Percentiles rank a stretch among this genome's conserved stretches.
phyloP scores from a whole-genome alignment of 176 grass and related monocot genomes.

The Echinochloa phyllopogon region DNA sequence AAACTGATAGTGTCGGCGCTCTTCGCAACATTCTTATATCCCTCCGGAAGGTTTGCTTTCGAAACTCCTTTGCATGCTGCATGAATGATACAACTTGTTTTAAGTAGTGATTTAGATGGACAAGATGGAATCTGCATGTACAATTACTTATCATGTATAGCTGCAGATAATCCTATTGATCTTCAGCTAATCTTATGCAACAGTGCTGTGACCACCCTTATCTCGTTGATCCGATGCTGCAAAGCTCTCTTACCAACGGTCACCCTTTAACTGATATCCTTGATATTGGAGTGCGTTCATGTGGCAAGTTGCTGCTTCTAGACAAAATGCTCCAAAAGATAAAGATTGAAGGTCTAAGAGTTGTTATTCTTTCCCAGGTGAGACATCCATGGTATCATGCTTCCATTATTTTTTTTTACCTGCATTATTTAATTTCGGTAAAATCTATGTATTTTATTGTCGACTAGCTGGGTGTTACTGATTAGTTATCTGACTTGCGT shows the following conservation, averaged over 20 bases:
- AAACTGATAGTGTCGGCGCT: constrained; percentile 76
- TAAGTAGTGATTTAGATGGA: constrained; percentile 25
- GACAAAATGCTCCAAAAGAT: constrained; percentile 85
- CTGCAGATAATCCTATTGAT: constrained; percentile 41
- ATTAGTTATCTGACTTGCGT: constrained; percentile 22
- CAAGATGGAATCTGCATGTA: constrained; percentile 27
- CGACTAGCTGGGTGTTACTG: constrained; percentile 15
- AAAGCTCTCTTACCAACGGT: constrained; percentile 67
- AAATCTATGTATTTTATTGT: constrained; percentile 6
- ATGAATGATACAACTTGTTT: constrained; percentile 33
- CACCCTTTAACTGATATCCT: constrained; percentile 63
- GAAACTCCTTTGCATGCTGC: constrained; percentile 29
- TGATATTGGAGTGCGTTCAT: constrained; percentile 82
- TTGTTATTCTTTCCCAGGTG: constrained; percentile 91
- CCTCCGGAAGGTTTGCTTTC: constrained; percentile 71
- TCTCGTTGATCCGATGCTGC: constrained; percentile 76
- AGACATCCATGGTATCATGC: constrained; percentile 30
- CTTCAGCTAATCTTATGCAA: constrained; percentile 44
- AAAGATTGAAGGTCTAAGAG: constrained; percentile 49
- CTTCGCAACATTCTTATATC: constrained; percentile 80
- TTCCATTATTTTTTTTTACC: constrained; percentile 23
- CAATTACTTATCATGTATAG: constrained; percentile 17
- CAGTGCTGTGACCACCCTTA: constrained; percentile 99
- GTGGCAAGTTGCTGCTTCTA: constrained; percentile 85
- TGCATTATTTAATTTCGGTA: constrained; percentile 14